Evolutionary conservation across 805 yeast genomes (phyloP), one percentile per base, ranked within the genome.

Genomic region (Debaryomyces prosopidis): DNA sequence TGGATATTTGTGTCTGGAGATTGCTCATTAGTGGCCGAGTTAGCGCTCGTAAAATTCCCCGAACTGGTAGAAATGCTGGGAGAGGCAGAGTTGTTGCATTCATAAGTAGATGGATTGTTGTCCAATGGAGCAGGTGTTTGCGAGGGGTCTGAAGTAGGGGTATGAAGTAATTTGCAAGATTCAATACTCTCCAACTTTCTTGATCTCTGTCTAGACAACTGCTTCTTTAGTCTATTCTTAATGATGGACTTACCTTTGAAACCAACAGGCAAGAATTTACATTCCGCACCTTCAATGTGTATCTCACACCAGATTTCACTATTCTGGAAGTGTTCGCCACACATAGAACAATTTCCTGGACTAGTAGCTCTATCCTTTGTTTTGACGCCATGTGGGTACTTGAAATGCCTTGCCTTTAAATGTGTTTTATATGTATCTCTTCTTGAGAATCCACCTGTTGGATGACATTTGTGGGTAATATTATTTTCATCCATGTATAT

Each of bases 361-460:
- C 74, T 62, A 41, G 58, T 59, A 15, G 63, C 54, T 40, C 84
- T 57, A 39, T 73, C 75, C 46, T 68, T 69, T 3, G 79, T 70
- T 49, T 71, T 71, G 11, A 79, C 76, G 3, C 83, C 84, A 32
- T 77, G 69, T 30, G 85, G 85, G 51, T 79, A 80, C 37, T 72
- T 71, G 57, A 80, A 80, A 57, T 80, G 85, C 44, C 80, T 63
- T 7, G 82, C 74, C 53, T 78, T 79, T 42, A 80, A 66, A 57
- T 80, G 85, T 1, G 81, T 80, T 53, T 79, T 78, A 58, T 76
- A 78, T 5, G 85, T 79, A 56, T 80, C 85, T 54, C 84, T 68
- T 55, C 85, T 66, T 5, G 84, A 77, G 53, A 80, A 80, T 3
- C 81, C 82, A 5, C 84, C 85, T 17, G 73, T 76, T 15, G 81